Percentiles rank a stretch among this genome's conserved stretches.
phyloP scores from a whole-genome alignment of 2,329 filamentous ascomycete species.

The Colletotrichum musicola region DNA sequence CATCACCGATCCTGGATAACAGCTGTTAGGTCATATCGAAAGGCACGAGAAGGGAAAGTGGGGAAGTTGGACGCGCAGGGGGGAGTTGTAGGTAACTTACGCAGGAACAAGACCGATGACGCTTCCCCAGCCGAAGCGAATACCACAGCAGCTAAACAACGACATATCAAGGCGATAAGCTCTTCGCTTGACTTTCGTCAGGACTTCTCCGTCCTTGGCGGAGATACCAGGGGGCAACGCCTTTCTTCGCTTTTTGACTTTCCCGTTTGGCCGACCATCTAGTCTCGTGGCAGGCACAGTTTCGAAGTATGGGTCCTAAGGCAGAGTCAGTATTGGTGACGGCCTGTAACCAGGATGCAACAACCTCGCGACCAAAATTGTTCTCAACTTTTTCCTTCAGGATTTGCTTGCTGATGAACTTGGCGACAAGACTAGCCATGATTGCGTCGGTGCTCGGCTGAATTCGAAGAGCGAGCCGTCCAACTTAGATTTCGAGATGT shows the following conservation, averaged over 20 bases:
- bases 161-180: conserved; percentile 89
- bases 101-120: conserved; percentile 87
- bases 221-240: conserved; percentile 87
- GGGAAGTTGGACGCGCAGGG: not conserved
- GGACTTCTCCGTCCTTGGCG: conserved; percentile 81
- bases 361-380: conserved; percentile 69
- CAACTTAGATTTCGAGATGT: not conserved
- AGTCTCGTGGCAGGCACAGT: conserved; percentile 80
- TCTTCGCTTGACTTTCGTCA: conserved; percentile 86
- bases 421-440: conserved; percentile 68
- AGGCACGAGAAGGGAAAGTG: not conserved
- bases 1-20: conserved; percentile 75
- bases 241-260: conserved; percentile 87
- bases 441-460: conserved; percentile 22
- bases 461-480: not conserved
- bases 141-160: conserved; percentile 83
- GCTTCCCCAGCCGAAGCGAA: conserved; percentile 90
- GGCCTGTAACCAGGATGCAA: not conserved
- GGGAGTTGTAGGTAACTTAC: conserved; percentile 63
- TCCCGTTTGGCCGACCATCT: conserved; percentile 73
- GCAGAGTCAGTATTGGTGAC: conserved; percentile 42
- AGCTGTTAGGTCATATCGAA: conserved; percentile 5
- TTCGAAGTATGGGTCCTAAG: conserved; percentile 91
- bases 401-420: conserved; percentile 68
- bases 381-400: conserved; percentile 69